Percentiles rank a stretch among this genome's conserved stretches.
phyloP scores from a whole-genome alignment of 352 stramenopile genomes.

The Plasmopara muralis region DNA sequence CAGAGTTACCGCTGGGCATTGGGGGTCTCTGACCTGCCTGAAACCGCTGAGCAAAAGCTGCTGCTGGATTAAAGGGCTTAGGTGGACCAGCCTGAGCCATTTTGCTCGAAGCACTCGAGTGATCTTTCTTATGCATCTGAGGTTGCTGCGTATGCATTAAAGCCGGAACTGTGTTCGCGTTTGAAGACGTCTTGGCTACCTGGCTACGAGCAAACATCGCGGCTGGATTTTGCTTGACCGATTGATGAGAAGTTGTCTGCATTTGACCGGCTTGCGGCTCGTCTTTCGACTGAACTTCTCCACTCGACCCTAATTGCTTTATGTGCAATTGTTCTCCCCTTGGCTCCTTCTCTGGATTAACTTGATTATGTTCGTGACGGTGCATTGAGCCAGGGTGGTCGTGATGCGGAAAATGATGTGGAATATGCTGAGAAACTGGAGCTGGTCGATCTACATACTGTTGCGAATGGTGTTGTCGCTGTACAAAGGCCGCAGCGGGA shows the following conservation, averaged over 20 bases:
- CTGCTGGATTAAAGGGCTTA: slow-evolving; percentile 41
- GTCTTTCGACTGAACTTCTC: slow-evolving; percentile 8
- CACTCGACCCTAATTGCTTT: slow-evolving; percentile 11
- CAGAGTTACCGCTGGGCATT: slow-evolving; percentile 24
- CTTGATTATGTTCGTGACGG: slow-evolving; percentile 27
- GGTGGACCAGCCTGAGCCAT: slow-evolving; percentile 11
- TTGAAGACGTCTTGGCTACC: slow-evolving; percentile 15
- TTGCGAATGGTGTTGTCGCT: slow-evolving; percentile 30
- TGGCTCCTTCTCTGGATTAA: slow-evolving; percentile 24
- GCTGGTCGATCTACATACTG: slow-evolving; percentile 19
- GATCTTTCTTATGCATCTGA: slow-evolving; percentile 20
- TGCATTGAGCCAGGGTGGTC: slow-evolving; percentile 8
- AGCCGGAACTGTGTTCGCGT: slow-evolving; percentile 39
- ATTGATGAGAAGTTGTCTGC: slow-evolving; percentile 6
- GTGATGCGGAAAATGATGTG: slow-evolving; percentile 19
- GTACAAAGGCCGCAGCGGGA: slow-evolving; percentile 32
- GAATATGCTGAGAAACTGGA: slow-evolving; percentile 14
- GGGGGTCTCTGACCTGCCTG: slow-evolving; percentile 37
- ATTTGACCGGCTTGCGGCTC: slow-evolving; percentile 10
- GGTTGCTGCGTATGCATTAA: slow-evolving; percentile 56
- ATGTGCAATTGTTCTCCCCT: slow-evolving; percentile 14
- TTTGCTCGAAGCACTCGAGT: slow-evolving; percentile 8
- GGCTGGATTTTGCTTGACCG: slow-evolving; percentile 37
- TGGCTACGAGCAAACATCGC: slow-evolving; percentile 54
- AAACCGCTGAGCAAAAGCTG: slow-evolving; percentile 52